phyloP scores from a whole-genome alignment of 306 rosid species.

The Delonix regia region DNA sequence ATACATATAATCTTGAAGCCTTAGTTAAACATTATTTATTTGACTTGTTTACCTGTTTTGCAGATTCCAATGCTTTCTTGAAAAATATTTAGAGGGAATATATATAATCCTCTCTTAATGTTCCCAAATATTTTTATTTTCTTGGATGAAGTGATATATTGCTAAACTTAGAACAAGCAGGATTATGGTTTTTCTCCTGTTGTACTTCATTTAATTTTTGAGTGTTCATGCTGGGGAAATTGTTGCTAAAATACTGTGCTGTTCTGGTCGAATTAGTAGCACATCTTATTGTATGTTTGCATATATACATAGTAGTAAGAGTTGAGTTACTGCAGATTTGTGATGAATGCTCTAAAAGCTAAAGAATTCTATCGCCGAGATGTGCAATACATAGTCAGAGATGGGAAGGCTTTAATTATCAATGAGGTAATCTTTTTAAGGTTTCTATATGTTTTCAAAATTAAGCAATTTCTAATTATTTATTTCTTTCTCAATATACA shows the following conservation, averaged over 20 bases:
- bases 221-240: neutral
- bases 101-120: slow-evolving; percentile 14
- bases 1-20: slow-evolving; percentile 28
- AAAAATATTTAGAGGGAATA: slow-evolving; percentile 7
- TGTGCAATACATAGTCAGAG: slow-evolving; percentile 91
- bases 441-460: slow-evolving; percentile 31
- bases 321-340: slow-evolving; percentile 75
- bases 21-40: slow-evolving; percentile 28
- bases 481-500: neutral
- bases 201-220: neutral
- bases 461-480: neutral
- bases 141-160: slow-evolving; percentile 9
- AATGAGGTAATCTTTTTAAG: slow-evolving; percentile 69
- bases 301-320: slow-evolving; percentile 17
- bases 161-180: slow-evolving; percentile 1
- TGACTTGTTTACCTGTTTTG: slow-evolving; percentile 31
- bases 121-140: slow-evolving; percentile 1
- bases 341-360: slow-evolving; percentile 94
- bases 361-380: slow-evolving; percentile 91
- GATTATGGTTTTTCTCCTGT: neutral
- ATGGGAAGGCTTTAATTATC: slow-evolving; percentile 94
- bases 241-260: slow-evolving; percentile 26
- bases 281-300: slow-evolving; percentile 2
- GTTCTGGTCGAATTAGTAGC: slow-evolving; percentile 21
- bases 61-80: slow-evolving; percentile 29